These are phyloP conservation scores for Neurospora sp. DNA, from an alignment of 495 filamentous ascomycete species.

Conservation along the genomic window DNA sequence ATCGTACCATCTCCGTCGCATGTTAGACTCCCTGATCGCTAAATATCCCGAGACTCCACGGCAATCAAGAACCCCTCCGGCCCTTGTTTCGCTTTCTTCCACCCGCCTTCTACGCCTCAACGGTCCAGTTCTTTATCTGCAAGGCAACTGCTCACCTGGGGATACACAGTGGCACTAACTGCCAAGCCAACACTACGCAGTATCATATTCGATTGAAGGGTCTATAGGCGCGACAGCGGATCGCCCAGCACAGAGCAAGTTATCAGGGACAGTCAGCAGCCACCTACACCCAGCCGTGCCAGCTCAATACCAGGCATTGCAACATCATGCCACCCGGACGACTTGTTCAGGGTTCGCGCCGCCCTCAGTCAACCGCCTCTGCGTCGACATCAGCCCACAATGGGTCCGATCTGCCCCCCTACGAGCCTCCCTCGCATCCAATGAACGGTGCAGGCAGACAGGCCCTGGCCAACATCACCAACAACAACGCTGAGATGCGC, in stretches of 20 bases:
- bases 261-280: background rate
- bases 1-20: background rate
- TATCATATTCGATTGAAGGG: background rate
- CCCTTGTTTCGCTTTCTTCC: background rate
- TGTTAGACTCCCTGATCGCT: background rate
- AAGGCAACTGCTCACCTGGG: background rate
- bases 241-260: background rate
- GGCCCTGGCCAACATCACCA: constrained; percentile 22
- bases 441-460: constrained; percentile 26
- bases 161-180: background rate
- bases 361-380: background rate
- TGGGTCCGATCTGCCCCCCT: constrained; percentile 40
- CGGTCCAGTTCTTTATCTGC: background rate
- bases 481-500: constrained; percentile 17
- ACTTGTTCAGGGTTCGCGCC: constrained; percentile 10
- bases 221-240: background rate
- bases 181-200: background rate
- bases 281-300: background rate
- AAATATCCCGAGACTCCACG: background rate
- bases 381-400: constrained; percentile 1
- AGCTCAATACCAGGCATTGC: background rate
- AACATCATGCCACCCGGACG: background rate
- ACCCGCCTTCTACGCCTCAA: background rate
- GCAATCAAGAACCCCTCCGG: background rate
- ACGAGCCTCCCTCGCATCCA: constrained; percentile 46